Conservation (phyloP, 306 rosid species). For the Quercus parvula region DNA sequence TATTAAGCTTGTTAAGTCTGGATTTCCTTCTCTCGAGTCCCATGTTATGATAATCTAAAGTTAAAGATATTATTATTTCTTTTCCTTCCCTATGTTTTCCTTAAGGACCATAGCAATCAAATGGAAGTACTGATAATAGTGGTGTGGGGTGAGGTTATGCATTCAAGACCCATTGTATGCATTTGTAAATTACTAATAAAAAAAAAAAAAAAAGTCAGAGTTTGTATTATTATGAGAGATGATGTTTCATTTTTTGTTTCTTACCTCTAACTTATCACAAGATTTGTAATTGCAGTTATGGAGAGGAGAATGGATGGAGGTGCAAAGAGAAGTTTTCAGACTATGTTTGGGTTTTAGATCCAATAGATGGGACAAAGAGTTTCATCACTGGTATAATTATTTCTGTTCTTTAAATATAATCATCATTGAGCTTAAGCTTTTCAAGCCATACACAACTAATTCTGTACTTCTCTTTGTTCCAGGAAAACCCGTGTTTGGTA, state of each 20-base stretch:
- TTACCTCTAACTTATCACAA: background rate
- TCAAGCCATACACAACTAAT: background rate
- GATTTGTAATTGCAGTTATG: slow-evolving; percentile 51
- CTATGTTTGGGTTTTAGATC: slow-evolving; percentile 95
- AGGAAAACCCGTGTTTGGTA: slow-evolving; percentile 96
- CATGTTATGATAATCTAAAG: background rate
- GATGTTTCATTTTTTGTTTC: background rate
- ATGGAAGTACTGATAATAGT: background rate
- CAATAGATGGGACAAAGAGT: slow-evolving; percentile 94
- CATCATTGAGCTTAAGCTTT: background rate
- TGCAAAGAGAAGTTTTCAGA: slow-evolving; percentile 64
- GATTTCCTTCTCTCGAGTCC: background rate
- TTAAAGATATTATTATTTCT: background rate
- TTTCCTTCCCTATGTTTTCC: background rate
- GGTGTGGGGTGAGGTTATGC: background rate
- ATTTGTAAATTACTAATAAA: background rate
- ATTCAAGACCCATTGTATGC: background rate
- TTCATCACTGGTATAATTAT: slow-evolving; percentile 74
- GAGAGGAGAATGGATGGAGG: slow-evolving; percentile 97
- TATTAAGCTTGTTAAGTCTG: background rate
- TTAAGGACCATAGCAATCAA: background rate
- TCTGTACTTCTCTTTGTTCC: slow-evolving; percentile 23
- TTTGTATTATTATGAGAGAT: background rate
- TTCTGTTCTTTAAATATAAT: background rate
- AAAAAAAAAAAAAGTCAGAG: background rate